Conservation (phyloP, 495 filamentous ascomycete species). For the Immersiella caudata region DNA sequence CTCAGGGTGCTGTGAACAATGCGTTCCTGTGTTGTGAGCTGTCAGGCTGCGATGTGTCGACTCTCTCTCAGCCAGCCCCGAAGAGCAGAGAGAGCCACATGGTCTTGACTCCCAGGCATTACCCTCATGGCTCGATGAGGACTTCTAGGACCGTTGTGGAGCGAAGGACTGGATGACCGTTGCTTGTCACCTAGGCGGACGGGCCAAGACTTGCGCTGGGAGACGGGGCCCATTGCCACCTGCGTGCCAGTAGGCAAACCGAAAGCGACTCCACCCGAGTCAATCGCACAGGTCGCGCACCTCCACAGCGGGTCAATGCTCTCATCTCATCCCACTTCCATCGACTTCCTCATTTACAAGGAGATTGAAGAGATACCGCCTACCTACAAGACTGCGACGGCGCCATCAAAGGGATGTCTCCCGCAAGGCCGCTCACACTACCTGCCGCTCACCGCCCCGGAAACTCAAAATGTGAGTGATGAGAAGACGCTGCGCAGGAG, state of each 20-base stretch:
- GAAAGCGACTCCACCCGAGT: background rate
- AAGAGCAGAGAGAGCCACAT: background rate
- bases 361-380: background rate
- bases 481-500: background rate
- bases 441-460: background rate
- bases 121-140: slow-evolving; percentile 8
- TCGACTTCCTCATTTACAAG: background rate
- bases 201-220: background rate
- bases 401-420: background rate
- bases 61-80: slow-evolving; percentile 3
- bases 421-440: background rate
- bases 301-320: background rate
- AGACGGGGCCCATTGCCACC: slow-evolving; percentile 10
- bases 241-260: slow-evolving; percentile 17
- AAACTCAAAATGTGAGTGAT: background rate
- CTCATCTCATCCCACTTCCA: background rate
- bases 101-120: slow-evolving; percentile 9
- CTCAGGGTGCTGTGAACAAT: slow-evolving; percentile 1
- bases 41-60: background rate
- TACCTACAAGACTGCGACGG: background rate
- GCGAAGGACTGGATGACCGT: slow-evolving; percentile 3
- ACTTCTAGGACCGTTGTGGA: background rate
- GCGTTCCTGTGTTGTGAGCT: slow-evolving; percentile 3
- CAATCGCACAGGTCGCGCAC: background rate
- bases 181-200: background rate